Evolutionary conservation across 1,284 basidiomycete genomes (phyloP).

Genomic region (Boletus albobrunnescens): DNA sequence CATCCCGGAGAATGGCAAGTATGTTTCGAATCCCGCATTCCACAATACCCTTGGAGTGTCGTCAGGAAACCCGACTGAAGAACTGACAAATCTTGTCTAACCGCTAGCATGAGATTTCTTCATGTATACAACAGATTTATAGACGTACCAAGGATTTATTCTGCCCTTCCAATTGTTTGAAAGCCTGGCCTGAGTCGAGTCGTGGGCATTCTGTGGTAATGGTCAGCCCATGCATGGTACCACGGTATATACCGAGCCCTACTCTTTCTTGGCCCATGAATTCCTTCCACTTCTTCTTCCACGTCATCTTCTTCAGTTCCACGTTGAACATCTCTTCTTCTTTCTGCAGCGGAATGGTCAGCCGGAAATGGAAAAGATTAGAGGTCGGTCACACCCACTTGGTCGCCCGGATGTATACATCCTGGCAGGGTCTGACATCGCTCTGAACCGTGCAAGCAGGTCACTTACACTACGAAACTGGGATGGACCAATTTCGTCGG

Average conservation of each 20-base stretch:
- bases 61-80: neutral
- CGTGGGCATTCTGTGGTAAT: neutral
- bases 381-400: neutral
- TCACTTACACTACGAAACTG: neutral
- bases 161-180: too few relatives aligned
- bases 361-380: neutral
- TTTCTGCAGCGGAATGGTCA: neutral
- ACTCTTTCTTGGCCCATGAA: neutral
- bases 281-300: neutral
- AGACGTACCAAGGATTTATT: neutral
- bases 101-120: neutral
- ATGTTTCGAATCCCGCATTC: neutral
- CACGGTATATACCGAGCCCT: neutral
- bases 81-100: neutral
- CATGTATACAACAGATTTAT: fast-evolving
- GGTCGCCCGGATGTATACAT: neutral
- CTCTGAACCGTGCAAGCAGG: neutral
- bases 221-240: neutral
- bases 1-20: neutral
- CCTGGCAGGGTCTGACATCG: neutral
- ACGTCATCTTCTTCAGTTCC: too few relatives aligned
- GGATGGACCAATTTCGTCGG: neutral
- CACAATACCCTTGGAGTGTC: neutral
- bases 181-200: neutral
- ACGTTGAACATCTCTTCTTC: neutral